Percentiles rank a stretch among this genome's conserved stretches.
Conservation (phyloP, 257 asterid species). For the Petunia axillaris region DNA sequence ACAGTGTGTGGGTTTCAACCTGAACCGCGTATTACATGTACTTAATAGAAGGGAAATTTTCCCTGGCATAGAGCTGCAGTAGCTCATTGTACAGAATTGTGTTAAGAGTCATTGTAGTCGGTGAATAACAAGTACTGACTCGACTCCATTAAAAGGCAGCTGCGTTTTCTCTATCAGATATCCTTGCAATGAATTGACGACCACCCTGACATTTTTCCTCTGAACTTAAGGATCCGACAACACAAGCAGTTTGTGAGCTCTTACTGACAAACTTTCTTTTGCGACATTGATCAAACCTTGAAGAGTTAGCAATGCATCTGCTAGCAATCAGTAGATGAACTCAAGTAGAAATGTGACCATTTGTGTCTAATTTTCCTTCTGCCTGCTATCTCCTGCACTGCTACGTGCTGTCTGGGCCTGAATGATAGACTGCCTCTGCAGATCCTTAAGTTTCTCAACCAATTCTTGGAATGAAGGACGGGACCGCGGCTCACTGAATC, state of each 20-base stretch:
- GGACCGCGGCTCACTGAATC: slow-evolving; percentile 60
- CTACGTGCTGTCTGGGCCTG: slow-evolving; percentile 53
- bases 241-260: slow-evolving; percentile 29
- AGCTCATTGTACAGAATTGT: slow-evolving; percentile 12
- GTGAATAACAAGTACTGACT: no score
- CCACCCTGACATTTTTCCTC: background rate
- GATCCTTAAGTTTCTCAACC: slow-evolving; percentile 50
- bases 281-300: background rate
- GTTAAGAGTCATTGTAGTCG: no score
- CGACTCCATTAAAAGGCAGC: background rate
- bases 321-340: background rate
- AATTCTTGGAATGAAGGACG: slow-evolving; percentile 52
- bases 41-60: slow-evolving; percentile 87
- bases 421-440: slow-evolving; percentile 53
- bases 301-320: no score
- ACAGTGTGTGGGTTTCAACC: slow-evolving; percentile 86
- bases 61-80: slow-evolving; percentile 74
- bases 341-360: background rate
- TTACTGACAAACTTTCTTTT: no score
- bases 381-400: slow-evolving; percentile 33
- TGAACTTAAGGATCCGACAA: slow-evolving; percentile 13
- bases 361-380: slow-evolving; percentile 43
- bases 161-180: background rate
- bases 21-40: slow-evolving; percentile 96
- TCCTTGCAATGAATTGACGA: background rate